These are phyloP conservation scores for Fusarium temperatum DNA, from an alignment of 2,329 filamentous ascomycete species.

Conservation along the genomic window DNA sequence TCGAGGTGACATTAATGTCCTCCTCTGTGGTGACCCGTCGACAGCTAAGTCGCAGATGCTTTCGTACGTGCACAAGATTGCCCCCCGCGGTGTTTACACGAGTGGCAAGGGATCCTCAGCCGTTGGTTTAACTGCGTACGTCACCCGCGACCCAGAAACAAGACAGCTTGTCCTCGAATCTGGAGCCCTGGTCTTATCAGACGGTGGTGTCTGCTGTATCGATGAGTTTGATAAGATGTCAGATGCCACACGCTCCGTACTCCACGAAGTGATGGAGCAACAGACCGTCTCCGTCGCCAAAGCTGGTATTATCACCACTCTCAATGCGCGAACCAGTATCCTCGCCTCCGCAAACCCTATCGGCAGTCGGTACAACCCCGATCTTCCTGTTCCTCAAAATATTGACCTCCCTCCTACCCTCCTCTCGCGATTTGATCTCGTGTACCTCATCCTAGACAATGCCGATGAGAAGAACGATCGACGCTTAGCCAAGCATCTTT, in stretches of 20 bases:
- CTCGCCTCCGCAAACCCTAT: conserved; percentile 98
- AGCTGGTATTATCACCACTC: conserved; percentile 94
- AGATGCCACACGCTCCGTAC: conserved; percentile 78
- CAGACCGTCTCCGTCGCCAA: conserved; percentile 87
- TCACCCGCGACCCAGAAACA: conserved; percentile 82
- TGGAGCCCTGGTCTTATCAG: conserved; percentile 79
- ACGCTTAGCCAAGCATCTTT: conserved; percentile 87
- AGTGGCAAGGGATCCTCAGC: conserved; percentile 84
- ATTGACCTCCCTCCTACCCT: conserved; percentile 96
- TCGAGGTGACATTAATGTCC: conserved; percentile 95
- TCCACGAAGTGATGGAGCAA: conserved; percentile 90
- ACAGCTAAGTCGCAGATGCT: conserved; percentile 96
- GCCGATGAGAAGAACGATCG: conserved; percentile 91
- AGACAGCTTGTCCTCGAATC: conserved; percentile 83
- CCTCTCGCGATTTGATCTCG: conserved; percentile 93
- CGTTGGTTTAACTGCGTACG: conserved; percentile 82
- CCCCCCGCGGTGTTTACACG: conserved; percentile 85
- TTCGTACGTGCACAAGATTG: conserved; percentile 96
- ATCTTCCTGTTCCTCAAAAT: conserved; percentile 95
- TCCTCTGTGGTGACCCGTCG: conserved; percentile 96
- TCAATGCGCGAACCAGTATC: conserved; percentile 95
- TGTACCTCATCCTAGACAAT: conserved; percentile 94
- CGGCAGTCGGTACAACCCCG: conserved; percentile 96
- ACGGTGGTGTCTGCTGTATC: conserved; percentile 85
- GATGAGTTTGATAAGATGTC: conserved; percentile 91